Conservation (phyloP, 2,329 filamentous ascomycete species). For the Cordyceps javanica region DNA sequence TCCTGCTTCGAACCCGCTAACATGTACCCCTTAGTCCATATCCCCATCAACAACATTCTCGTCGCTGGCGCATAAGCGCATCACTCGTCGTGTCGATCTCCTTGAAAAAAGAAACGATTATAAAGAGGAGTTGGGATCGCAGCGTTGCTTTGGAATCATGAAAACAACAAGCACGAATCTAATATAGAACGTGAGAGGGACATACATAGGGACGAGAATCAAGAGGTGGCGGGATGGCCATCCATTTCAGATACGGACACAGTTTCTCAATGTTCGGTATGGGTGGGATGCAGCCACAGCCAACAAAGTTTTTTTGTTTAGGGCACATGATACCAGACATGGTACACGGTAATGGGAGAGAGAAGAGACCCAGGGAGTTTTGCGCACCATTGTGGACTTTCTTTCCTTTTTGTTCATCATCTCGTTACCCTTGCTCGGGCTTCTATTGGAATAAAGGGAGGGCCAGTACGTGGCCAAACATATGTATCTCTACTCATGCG, state of each 20-base stretch:
- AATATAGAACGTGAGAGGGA: too few species aligned
- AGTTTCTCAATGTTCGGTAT: too few species aligned
- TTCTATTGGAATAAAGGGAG: not conserved
- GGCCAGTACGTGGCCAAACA: not conserved
- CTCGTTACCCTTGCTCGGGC: not conserved
- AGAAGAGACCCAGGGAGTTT: not conserved
- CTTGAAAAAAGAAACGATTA: not conserved
- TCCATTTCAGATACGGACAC: too few species aligned
- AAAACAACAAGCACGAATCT: too few species aligned
- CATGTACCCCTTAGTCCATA: constrained; percentile 49
- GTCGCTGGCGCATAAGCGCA: constrained; percentile 56
- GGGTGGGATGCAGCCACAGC: not conserved
- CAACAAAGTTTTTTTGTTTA: not conserved
- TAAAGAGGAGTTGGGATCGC: not conserved
- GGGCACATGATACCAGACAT: not conserved
- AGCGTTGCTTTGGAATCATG: not conserved
- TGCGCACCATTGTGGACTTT: not conserved
- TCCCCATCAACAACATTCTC: constrained; percentile 64
- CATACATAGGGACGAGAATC: too few species aligned
- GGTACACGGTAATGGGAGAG: not conserved
- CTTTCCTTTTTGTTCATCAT: not conserved
- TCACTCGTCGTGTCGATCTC: not conserved
- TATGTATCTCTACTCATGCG: not conserved
- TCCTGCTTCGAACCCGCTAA: not conserved
- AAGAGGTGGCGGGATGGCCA: too few species aligned